Evolutionary conservation across 768 basidiomycete genomes (phyloP), one percentile per base, ranked within the genome.

Genomic region (Lyophyllum semitale): DNA sequence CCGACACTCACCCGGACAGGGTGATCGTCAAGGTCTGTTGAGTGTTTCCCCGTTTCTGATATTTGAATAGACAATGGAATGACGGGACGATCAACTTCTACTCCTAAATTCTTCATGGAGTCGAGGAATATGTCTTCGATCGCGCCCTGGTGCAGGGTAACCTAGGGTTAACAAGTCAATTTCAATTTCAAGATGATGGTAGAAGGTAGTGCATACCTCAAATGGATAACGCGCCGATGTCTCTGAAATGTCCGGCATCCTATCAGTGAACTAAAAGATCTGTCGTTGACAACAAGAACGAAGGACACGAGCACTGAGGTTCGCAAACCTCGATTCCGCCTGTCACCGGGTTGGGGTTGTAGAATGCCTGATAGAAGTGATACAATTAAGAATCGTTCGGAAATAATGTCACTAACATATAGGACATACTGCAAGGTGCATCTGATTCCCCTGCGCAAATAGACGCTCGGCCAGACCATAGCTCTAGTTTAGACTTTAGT

Each of bases 391-490:
- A 25, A 38, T 29, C 2, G 47, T 29, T 47, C 7, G 44, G 27
- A 15, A 30, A 38, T 4, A 38, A n/a, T 4, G 2, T n/a, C 7
- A 5, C n/a, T n/a, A 9, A 37, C n/a, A 15, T 40, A 48, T 25
- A n/a, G 8, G 9, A 73, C 83, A 55, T 66, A 90, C 89, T 49
- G 82, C 83, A 70, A 82, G 78, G 56, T 89, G 82, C 77, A 92
- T 77, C 46, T 88, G 86, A 54, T 83, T 84, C 5, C 83, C 88
- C 61, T 89, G 81, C 37, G 69, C 75, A 23, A 91, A 55, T 20
- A 92, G 63, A 3, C 81, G 77, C 17, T 89, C 84, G 0, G 81
- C 87, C 6, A 92, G 77, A 6, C 89, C 90, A 69, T 92, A 91
- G 58, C 89, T 92, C 89, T 91, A 48, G 11, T 18, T 3, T 20